These are phyloP conservation scores for Helotiales sp. DNA, from an alignment of 2,329 filamentous ascomycete species.

Conservation along the genomic window DNA sequence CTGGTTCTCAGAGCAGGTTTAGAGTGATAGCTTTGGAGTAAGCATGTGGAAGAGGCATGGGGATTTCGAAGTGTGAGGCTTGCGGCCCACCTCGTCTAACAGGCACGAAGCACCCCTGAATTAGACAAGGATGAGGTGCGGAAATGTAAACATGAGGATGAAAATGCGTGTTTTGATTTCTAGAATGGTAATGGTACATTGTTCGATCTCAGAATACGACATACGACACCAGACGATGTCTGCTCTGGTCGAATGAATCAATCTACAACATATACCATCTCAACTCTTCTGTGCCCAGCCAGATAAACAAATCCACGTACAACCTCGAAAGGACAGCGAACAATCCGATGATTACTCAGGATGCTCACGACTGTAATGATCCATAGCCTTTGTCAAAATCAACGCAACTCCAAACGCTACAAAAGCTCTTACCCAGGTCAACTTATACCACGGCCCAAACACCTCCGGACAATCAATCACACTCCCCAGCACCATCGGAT, in stretches of 20 bases:
- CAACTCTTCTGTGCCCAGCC: too few species aligned
- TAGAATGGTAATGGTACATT: background rate
- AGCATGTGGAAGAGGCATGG: background rate
- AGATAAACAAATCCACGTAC: too few species aligned
- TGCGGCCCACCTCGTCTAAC: slow-evolving; percentile 2
- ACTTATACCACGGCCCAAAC: slow-evolving; percentile 19
- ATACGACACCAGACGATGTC: too few species aligned
- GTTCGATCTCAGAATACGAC: too few species aligned
- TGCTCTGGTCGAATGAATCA: too few species aligned
- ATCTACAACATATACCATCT: too few species aligned
- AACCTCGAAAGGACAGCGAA: too few species aligned
- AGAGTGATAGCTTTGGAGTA: background rate
- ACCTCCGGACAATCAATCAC: slow-evolving; percentile 22
- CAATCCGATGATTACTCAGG: background rate
- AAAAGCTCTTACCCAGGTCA: slow-evolving; percentile 12
- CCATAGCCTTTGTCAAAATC: background rate
- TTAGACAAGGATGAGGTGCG: background rate
- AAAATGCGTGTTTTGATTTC: background rate
- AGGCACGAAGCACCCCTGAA: background rate
- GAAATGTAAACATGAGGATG: background rate
- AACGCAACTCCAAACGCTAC: background rate
- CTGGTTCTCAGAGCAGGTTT: background rate
- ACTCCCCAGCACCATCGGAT: slow-evolving; percentile 11
- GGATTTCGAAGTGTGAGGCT: slow-evolving; percentile 7
- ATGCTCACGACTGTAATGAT: background rate